Evolutionary conservation across 345 rosid species (phyloP), one percentile per base, ranked within the genome.

Genomic region (Linum lewisii): DNA sequence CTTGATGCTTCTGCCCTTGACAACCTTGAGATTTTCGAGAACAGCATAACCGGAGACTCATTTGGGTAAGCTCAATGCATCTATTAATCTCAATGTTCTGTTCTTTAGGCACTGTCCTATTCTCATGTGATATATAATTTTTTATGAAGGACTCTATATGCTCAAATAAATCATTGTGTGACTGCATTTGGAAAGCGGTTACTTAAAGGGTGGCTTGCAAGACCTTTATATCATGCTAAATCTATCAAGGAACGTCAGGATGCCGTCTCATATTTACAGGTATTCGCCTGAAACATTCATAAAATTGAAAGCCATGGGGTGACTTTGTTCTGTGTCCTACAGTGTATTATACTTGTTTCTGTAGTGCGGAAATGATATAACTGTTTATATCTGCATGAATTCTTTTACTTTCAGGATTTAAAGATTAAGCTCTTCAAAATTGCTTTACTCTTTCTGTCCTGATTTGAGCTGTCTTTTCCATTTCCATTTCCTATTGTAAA

Each of bases 1-100:
- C 95, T 93, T 66, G 97, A 93, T 85, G 95, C 99, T 68, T 81
- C 96, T 68, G 99, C 96, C 51, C 68, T 93, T 36, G 99, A 93
- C 67, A 93, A 89, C 82, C 97, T 93, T 66, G 99, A 93, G 75
- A 79, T 93, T 72, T 93, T 89, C 78, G 97, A 93, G 82, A 93
- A 93, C 79, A 85, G 77, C 78, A 78, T 75, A 78, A 84, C 82
- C 65, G 97, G 97, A 69, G 92, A 79, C 66, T 57, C 80, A 67
- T 82, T 85, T 21, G 96, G 99, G 96, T 91, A 81, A 64, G 67
- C 54, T 63, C 57, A 26, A 61, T 69, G 38, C 22, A 32, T 65
- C 57, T 61, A 57, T 29, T 18, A 69, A 32, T 54, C 44, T 64
- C 24, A 65, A 66, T 24, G 29, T 54, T 64, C 25, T 6, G 26